Base-by-base conservation (phyloP, 2,329 filamentous ascomycete genomes). In the Fusarium musae region DNA sequence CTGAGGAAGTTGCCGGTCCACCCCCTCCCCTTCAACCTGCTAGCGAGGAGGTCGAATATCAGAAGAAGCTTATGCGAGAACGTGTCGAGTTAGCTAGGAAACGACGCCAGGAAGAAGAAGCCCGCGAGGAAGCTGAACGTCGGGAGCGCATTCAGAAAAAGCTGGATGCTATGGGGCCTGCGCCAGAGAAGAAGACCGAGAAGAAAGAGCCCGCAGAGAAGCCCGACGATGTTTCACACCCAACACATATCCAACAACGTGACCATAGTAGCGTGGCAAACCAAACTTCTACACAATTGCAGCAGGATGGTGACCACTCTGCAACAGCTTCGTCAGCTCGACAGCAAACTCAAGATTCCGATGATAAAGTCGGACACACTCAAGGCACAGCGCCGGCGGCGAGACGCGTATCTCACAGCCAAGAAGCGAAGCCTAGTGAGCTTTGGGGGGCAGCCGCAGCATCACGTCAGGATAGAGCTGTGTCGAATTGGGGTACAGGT, bases 11-110 rank as follows among this genome's bases (percentile, higher is more conserved):
- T 70, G 72, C 79, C 56, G 65, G 77, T 26, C 69, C 77, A 43
- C 79, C 83, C 34, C 78, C 81, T 15, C 78, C 77, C 23, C 74
- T 79, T 65, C 80, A 63, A 28, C 79, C 80, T 30, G 78, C 80
- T 5, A 87, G 88, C 53, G 85, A 90, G 43, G 90, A 93, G 65
- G 87, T 87, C 72, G 90, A 86, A 80, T 89, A 84, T 77, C 92
- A 89, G 83, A 93, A 85, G 87, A 93, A 87, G 82, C 88, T 93
- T 28, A 95, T 95, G 92, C 87, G 87, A 42, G 91, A 93, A 76
- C 89, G 89, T 43, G 87, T 91, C 11, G 92, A 95, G 76, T 84
- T 90, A 59, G 92, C 92, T 26, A 90, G 91, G 77, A 91, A 92
- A 78, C 87, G 92, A 64, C 86, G 90, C 53, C 84, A 90, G 67